Base-by-base conservation (phyloP, 1,284 basidiomycete genomes). In the Ceratobasidium sp. region DNA sequence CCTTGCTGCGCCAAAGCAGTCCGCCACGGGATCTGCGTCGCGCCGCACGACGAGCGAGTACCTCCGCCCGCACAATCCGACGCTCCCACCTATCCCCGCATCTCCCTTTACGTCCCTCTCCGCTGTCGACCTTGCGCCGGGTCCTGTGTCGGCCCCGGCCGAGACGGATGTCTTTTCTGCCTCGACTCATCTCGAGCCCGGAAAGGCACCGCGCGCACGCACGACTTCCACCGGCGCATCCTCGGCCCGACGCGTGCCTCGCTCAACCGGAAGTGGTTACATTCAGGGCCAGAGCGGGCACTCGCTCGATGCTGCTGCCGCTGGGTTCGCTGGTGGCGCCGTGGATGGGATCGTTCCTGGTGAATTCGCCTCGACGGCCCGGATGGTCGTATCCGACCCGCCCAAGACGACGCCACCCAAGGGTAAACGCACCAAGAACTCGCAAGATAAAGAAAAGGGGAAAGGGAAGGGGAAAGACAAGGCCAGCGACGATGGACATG, bases 101-200 rank as follows among this genome's bases (percentile, higher is more conserved):
- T 74, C 69, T 43, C 62, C 76, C 11, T 68, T 68, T 37, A 58
- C 56, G 24, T 76, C 77, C 41, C 56, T 69, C 49, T 66, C 71
- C 11, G 43, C 66, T 27, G 54, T 72, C 74, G 48, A 74, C 62
- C 39, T 69, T 41, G 56, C 68, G 16, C 49, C 46, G 59, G 22
- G 34, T 66, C n/a, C 73, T 49, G 41, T 58, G 14, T 54, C 62
- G 34, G 43, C 37, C 11, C 59, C 66, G 24, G 34, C 22, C 76
- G 64, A 34, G 37, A 14, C 48, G 46, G 49, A 48, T 29, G 41
- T 48, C 22, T 46, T 46, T 31, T 64, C 62, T 24, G 43, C 43
- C 24, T 8, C 43, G 24, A 27, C 54, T 24, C 54, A 56, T 34
- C 24, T 56, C 5, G 54, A 56, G 31, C 43, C 62, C n/a, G 62